phyloP scores from a whole-genome alignment of 768 basidiomycete genomes.

The Termitomyces sp. region DNA sequence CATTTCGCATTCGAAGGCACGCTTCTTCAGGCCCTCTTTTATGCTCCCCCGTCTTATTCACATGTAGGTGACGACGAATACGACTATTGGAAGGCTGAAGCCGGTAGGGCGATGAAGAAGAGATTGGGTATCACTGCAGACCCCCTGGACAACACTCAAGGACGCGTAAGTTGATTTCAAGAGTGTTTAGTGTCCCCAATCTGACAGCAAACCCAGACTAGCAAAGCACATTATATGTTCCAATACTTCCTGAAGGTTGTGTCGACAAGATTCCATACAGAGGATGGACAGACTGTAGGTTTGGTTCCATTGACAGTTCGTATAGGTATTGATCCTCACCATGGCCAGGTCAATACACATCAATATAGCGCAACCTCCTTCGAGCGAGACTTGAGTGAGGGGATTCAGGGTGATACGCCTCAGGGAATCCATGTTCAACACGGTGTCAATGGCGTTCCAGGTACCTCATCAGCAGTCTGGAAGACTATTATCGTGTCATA shows the following conservation, averaged over 20 bases:
- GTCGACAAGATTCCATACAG: slow-evolving; percentile 87
- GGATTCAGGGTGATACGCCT: slow-evolving; percentile 50
- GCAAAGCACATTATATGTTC: slow-evolving; percentile 88
- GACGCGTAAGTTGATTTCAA: slow-evolving; percentile 37
- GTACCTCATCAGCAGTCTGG: slow-evolving; percentile 16
- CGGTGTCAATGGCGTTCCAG: slow-evolving; percentile 68
- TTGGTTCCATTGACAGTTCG: background rate
- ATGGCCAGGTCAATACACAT: slow-evolving; percentile 70
- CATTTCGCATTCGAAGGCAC: slow-evolving; percentile 69
- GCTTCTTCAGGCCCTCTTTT: background rate
- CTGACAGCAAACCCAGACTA: slow-evolving; percentile 44
- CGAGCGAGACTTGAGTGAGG: slow-evolving; percentile 82
- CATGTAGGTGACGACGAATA: slow-evolving; percentile 73
- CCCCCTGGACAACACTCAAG: slow-evolving; percentile 70
- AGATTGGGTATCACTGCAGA: slow-evolving; percentile 70
- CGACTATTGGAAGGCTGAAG: slow-evolving; percentile 58
- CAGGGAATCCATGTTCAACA: slow-evolving; percentile 74
- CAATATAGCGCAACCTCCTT: slow-evolving; percentile 97
- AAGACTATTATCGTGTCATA: background rate
- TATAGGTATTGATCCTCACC: slow-evolving; percentile 5
- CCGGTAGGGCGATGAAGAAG: slow-evolving; percentile 60
- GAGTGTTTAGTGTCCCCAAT: background rate
- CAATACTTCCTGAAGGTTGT: slow-evolving; percentile 99
- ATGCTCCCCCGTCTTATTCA: background rate
- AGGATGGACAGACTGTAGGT: slow-evolving; percentile 66